Percentiles rank a stretch among this genome's conserved stretches.
These are phyloP conservation scores for Pseudocercospora eumusae DNA, from an alignment of 2,329 filamentous ascomycete genomes.

Conservation along the genomic window DNA sequence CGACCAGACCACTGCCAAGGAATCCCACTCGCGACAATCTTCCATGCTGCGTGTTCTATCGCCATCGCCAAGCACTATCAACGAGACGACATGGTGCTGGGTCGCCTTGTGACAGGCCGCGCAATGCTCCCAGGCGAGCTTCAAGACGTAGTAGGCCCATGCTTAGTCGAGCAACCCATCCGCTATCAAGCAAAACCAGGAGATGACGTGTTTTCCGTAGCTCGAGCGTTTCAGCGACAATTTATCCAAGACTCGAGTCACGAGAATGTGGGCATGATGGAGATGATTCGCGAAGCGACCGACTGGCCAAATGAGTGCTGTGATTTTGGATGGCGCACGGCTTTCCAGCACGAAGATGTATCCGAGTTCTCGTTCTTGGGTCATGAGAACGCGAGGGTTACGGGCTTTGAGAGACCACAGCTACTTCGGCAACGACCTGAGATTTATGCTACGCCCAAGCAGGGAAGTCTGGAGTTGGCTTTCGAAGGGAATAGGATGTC, in stretches of 20 bases:
- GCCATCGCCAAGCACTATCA: constrained; percentile 55
- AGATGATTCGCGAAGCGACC: constrained; percentile 13
- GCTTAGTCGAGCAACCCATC: constrained; percentile 17
- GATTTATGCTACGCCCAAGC: constrained; percentile 18
- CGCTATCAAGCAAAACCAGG: not conserved
- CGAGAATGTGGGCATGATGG: constrained; percentile 18
- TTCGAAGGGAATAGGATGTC: constrained; percentile 18
- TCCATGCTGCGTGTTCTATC: constrained; percentile 62
- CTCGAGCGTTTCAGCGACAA: constrained; percentile 10
- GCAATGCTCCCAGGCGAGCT: constrained; percentile 13
- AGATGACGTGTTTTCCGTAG: constrained; percentile 15
- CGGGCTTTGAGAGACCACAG: constrained; percentile 12
- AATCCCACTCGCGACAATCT: constrained; percentile 45
- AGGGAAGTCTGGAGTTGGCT: constrained; percentile 9
- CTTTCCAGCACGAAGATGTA: constrained; percentile 17
- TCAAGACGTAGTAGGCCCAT: constrained; percentile 16
- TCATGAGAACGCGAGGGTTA: constrained; percentile 7
- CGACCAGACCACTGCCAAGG: constrained; percentile 19
- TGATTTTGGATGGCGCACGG: constrained; percentile 23
- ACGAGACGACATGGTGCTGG: constrained; percentile 58
- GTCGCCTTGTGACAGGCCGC: constrained; percentile 32
- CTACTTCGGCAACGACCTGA: constrained; percentile 12
- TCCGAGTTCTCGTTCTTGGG: constrained; percentile 6
- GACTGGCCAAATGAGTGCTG: not conserved
- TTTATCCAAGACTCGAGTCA: constrained; percentile 19